A percentile compares a stretch with the other conserved stretches of the same genome.
Evolutionary conservation across 768 basidiomycete species (phyloP).

Genomic region (Trametes gibbosa): DNA sequence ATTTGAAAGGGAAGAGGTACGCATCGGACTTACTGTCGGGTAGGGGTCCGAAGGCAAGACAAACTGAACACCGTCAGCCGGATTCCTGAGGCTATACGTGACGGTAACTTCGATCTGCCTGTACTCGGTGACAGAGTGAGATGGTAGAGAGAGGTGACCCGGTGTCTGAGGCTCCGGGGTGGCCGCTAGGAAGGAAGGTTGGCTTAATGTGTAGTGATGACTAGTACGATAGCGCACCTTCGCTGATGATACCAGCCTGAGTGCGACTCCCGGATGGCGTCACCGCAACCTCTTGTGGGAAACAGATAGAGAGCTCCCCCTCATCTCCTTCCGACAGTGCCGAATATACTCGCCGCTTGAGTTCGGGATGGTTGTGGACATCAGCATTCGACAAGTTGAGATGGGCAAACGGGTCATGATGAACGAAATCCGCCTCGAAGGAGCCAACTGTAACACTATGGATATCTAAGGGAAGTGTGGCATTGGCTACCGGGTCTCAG

Average conservation of each 20-base stretch:
- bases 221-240: slow-evolving; percentile 42
- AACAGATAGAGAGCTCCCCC: slow-evolving; percentile 89
- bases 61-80: slow-evolving; percentile 83
- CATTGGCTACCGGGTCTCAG: slow-evolving; percentile 23
- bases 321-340: slow-evolving; percentile 90
- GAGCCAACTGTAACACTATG: slow-evolving; percentile 72
- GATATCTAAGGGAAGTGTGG: slow-evolving; percentile 47
- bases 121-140: slow-evolving; percentile 56
- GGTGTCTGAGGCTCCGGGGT: slow-evolving; percentile 85
- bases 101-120: slow-evolving; percentile 74
- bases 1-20: background rate
- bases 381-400: slow-evolving; percentile 69
- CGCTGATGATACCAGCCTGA: slow-evolving; percentile 46
- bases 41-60: slow-evolving; percentile 78
- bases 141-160: slow-evolving; percentile 34
- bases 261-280: slow-evolving; percentile 52
- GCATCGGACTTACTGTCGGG: slow-evolving; percentile 66
- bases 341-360: slow-evolving; percentile 89
- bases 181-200: slow-evolving; percentile 39
- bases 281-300: slow-evolving; percentile 70
- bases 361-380: slow-evolving; percentile 86
- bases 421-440: slow-evolving; percentile 72
- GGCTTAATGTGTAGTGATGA: background rate
- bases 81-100: slow-evolving; percentile 78
- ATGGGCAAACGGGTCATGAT: slow-evolving; percentile 71